Evolutionary conservation across 1,284 basidiomycete species (phyloP), one percentile per base, ranked within the genome.

Genomic region (Thecaphora frezii): DNA sequence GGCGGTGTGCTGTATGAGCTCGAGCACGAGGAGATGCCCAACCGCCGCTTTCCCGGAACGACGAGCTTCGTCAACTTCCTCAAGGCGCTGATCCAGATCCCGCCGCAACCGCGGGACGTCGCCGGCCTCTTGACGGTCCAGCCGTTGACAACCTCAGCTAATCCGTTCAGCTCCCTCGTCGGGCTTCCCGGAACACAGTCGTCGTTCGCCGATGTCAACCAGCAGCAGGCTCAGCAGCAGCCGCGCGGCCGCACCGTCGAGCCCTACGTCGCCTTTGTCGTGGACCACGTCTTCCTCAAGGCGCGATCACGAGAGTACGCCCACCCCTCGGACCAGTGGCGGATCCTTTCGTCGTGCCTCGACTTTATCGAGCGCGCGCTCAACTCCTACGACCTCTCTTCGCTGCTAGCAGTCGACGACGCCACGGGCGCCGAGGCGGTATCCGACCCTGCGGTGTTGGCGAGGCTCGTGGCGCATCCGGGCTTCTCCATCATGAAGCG

Each of bases 401-500:
- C 54, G 30, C 46, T 73, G 50, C 50, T 68, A 2, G 43, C 38
- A 24, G 49, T 25, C 40, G 56, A 47, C 40, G 54, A 74, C 8
- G 13, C 16, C 7, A 42, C 46, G 13, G 51, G 61, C 19, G 44
- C 63, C 24, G 60, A 65, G 13, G 60, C 58, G 12, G 59, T 61
- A 5, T 49, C 62, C 3, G 73, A 74, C 18, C 69, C 81, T 1
- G 72, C 74, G 1, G 72, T 48, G 44, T 52, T 79, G 28, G 65
- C 59, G 3, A 69, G 64, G 28, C 68, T 88, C 1, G 64, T 57
- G 23, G 59, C 55, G 47, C 91, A 97, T 77, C 92, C 94, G 0
- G 94, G 93, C 1, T 93, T 91, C 78, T 87, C 91, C 48, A 82
- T 97, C 48, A 85, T 94, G 80, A 86, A 88, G 44, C 85, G 91